Percentiles rank a stretch among this genome's conserved stretches.
Evolutionary conservation across 2,329 filamentous ascomycete species (phyloP).

Genomic region (Penicillium aurantiogriseum): DNA sequence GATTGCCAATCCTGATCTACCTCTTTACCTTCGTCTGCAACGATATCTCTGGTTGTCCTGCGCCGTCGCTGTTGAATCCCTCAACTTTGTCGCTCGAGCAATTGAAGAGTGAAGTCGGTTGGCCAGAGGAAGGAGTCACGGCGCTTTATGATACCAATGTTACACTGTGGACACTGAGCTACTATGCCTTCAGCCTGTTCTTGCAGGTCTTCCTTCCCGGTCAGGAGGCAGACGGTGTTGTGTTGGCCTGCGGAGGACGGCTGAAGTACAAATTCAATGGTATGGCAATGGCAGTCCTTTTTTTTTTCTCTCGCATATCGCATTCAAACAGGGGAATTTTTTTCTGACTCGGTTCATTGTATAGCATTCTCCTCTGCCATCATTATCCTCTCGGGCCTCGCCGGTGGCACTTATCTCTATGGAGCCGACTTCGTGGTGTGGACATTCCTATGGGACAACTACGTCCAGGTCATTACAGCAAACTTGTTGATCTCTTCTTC

Average conservation of each 20-base stretch:
- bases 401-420: slow-evolving; percentile 70
- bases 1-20: slow-evolving; percentile 76
- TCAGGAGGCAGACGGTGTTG: slow-evolving; percentile 66
- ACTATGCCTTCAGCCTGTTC: slow-evolving; percentile 73
- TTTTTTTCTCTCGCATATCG: neutral
- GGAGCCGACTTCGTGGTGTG: slow-evolving; percentile 83
- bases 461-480: slow-evolving; percentile 77
- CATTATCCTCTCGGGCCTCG: slow-evolving; percentile 67
- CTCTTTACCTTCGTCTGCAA: slow-evolving; percentile 83
- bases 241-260: slow-evolving; percentile 67
- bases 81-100: slow-evolving; percentile 67
- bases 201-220: slow-evolving; percentile 77
- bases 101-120: slow-evolving; percentile 77
- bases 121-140: slow-evolving; percentile 68
- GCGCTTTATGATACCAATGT: slow-evolving; percentile 70
- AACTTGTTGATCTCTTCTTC: slow-evolving; percentile 74
- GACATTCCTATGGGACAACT: slow-evolving; percentile 92
- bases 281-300: slow-evolving; percentile 36
- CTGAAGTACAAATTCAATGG: slow-evolving; percentile 82
- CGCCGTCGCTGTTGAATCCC: slow-evolving; percentile 73
- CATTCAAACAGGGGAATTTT: neutral
- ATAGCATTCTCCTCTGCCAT: slow-evolving; percentile 73
- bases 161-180: slow-evolving; percentile 68
- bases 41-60: slow-evolving; percentile 86
- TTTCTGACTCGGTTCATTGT: slow-evolving; percentile 3